Evolutionary conservation across 2,329 filamentous ascomycete genomes (phyloP).

Genomic region (Phoma sp.): DNA sequence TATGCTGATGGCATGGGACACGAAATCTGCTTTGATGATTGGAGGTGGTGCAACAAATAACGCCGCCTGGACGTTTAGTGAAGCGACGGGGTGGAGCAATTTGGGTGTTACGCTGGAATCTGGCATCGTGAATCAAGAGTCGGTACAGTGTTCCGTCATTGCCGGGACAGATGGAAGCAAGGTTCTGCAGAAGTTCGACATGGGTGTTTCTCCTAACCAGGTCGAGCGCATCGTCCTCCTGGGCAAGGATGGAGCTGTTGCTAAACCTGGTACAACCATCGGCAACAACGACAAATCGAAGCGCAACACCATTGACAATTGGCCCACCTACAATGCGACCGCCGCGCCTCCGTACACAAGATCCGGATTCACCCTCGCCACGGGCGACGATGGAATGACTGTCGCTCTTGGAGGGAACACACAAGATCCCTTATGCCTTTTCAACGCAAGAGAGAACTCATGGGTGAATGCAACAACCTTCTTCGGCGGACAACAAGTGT

Average conservation of each 20-base stretch:
- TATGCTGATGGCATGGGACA: slow-evolving; percentile 75
- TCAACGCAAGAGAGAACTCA: slow-evolving; percentile 74
- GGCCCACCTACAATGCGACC: slow-evolving; percentile 80
- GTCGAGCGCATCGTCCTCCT: slow-evolving; percentile 74
- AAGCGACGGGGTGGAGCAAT: slow-evolving; percentile 67
- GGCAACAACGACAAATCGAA: slow-evolving; percentile 51
- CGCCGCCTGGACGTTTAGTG: slow-evolving; percentile 74
- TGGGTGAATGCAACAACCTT: slow-evolving; percentile 77
- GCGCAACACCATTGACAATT: slow-evolving; percentile 66
- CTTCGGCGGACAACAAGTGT: slow-evolving; percentile 58
- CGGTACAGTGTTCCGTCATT: slow-evolving; percentile 69
- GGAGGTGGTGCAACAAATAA: slow-evolving; percentile 72
- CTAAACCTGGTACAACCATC: slow-evolving; percentile 57
- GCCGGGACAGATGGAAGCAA: slow-evolving; percentile 77
- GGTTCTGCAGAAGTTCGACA: slow-evolving; percentile 78
- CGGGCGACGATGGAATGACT: slow-evolving; percentile 68
- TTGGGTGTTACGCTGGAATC: slow-evolving; percentile 68
- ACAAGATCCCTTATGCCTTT: slow-evolving; percentile 74
- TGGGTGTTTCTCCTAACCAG: slow-evolving; percentile 73
- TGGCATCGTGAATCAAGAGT: slow-evolving; percentile 64
- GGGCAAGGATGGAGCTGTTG: slow-evolving; percentile 61
- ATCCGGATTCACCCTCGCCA: slow-evolving; percentile 73
- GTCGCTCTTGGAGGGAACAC: slow-evolving; percentile 76
- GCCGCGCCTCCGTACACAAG: slow-evolving; percentile 70
- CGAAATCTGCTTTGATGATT: slow-evolving; percentile 72